Percentiles rank a stretch among this genome's conserved stretches.
Evolutionary conservation across 768 basidiomycete genomes (phyloP).

Genomic region (Termitomyces sp.): DNA sequence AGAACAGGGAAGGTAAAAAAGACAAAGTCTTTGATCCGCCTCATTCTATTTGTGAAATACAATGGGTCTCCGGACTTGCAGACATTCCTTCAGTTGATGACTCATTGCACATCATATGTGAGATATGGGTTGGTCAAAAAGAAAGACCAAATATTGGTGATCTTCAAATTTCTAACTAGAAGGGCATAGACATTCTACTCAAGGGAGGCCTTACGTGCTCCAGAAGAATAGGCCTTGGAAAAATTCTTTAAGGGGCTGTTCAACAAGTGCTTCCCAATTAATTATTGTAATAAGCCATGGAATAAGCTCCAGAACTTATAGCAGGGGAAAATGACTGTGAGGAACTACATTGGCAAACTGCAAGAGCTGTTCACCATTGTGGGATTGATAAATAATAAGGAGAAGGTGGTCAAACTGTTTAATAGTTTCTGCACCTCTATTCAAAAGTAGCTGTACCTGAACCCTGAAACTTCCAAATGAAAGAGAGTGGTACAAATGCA

Average conservation of each 20-base stretch:
- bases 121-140: neutral
- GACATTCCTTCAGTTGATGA: constrained; percentile 10
- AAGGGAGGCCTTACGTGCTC: neutral
- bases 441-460: constrained; percentile 19
- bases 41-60: constrained; percentile 10
- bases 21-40: neutral
- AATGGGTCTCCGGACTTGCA: constrained; percentile 5
- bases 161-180: neutral
- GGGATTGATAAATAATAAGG: constrained; percentile 17
- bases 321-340: constrained; percentile 21
- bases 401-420: constrained; percentile 15
- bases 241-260: neutral
- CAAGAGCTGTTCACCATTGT: constrained; percentile 24
- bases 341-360: constrained; percentile 25
- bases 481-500: constrained; percentile 14
- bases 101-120: constrained; percentile 12
- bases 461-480: constrained; percentile 22
- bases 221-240: neutral
- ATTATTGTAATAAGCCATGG: constrained; percentile 22
- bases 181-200: neutral
- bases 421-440: constrained; percentile 16
- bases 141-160: neutral
- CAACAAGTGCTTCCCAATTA: neutral
- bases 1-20: no score
- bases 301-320: constrained; percentile 15